Percentiles rank a stretch among this genome's conserved stretches.
phyloP scores from a whole-genome alignment of 192 early-diverging fungal genomes.

The Dissophora globulifera region DNA sequence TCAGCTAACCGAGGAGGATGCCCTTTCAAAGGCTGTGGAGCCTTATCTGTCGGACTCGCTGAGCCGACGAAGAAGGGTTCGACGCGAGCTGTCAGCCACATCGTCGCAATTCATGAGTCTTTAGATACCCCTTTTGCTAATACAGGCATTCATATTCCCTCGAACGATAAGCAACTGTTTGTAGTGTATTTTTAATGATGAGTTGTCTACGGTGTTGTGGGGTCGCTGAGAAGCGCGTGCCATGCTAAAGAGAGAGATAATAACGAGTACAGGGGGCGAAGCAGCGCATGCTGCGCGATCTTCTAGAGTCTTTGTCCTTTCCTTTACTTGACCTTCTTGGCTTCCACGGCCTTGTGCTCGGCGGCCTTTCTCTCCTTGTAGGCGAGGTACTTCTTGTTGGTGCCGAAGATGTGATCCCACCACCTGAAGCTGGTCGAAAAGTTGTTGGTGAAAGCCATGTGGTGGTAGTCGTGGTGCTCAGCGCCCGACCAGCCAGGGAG shows the following conservation, averaged over 20 bases:
- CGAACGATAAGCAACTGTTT: too few relatives aligned
- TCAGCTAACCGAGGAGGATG: constrained; percentile 30
- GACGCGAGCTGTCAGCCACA: constrained; percentile 8
- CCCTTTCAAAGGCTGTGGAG: constrained; percentile 41
- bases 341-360: constrained; percentile 21
- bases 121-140: constrained; percentile 4
- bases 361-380: constrained; percentile 59
- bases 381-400: constrained; percentile 80
- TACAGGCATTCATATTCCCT: too few relatives aligned
- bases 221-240: too few relatives aligned
- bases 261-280: too few relatives aligned
- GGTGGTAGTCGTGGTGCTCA: constrained; percentile 96
- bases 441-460: constrained; percentile 82
- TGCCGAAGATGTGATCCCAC: constrained; percentile 92
- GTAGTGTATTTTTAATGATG: constrained; percentile 13
- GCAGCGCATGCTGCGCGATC: not conserved
- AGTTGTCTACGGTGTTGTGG: not conserved
- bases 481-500: constrained; percentile 92
- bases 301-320: too few relatives aligned
- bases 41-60: constrained; percentile 45
- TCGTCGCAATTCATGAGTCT: constrained; percentile 28
- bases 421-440: constrained; percentile 88
- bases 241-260: too few relatives aligned
- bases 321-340: constrained; percentile 44
- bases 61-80: constrained; percentile 33